These are phyloP conservation scores for Athelia sp. DNA, from an alignment of 1,284 basidiomycete genomes.

Conservation along the genomic window DNA sequence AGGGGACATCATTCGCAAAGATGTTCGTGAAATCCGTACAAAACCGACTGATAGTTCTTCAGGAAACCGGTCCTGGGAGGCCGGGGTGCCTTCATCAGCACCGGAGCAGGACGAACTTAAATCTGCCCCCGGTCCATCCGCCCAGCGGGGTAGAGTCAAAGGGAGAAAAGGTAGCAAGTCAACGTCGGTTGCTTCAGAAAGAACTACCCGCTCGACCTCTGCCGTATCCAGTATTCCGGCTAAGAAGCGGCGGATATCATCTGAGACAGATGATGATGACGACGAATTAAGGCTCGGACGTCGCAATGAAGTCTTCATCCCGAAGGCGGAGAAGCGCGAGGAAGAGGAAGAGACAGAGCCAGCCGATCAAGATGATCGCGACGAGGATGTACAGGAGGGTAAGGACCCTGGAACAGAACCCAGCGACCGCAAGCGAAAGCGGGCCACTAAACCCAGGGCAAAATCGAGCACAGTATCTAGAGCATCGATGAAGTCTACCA, in stretches of 20 bases:
- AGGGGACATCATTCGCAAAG: neutral
- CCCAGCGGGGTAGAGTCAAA: neutral
- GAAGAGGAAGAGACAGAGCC: slow-evolving; percentile 38
- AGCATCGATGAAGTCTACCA: slow-evolving; percentile 8
- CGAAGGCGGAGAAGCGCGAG: slow-evolving; percentile 25
- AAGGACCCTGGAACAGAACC: slow-evolving; percentile 13
- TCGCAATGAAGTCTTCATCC: neutral
- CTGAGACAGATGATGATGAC: slow-evolving; percentile 9
- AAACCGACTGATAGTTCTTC: neutral
- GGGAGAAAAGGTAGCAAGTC: neutral
- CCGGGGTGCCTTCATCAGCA: slow-evolving; percentile 29
- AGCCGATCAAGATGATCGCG: slow-evolving; percentile 36
- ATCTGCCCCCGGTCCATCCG: neutral
- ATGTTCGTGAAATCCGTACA: neutral
- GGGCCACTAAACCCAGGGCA: slow-evolving; percentile 22
- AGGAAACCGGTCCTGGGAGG: slow-evolving; percentile 7
- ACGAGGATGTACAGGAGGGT: slow-evolving; percentile 30
- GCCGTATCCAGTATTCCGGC: neutral
- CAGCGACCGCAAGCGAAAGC: slow-evolving; percentile 47
- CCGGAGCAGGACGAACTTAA: slow-evolving; percentile 26
- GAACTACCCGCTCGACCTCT: neutral
- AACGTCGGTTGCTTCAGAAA: neutral
- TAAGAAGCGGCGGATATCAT: neutral
- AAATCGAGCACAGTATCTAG: slow-evolving; percentile 2
- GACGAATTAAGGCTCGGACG: slow-evolving; percentile 14